Base-by-base conservation (phyloP, 495 filamentous ascomycete species). In the Hypoxylon subgilvum region DNA sequence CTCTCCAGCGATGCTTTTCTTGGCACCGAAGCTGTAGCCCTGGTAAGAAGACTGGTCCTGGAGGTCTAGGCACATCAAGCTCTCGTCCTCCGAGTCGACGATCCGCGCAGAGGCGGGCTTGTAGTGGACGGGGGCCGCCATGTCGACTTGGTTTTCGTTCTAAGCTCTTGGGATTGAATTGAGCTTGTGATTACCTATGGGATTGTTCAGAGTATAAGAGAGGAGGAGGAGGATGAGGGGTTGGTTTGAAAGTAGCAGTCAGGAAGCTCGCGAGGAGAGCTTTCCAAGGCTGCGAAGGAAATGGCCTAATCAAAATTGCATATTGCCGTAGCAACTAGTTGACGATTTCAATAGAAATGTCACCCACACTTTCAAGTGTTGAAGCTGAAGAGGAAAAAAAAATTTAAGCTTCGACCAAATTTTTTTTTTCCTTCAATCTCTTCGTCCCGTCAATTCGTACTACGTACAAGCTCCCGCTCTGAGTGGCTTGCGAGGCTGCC, bases 21-120 rank as follows among this genome's bases (percentile, higher is more conserved):
- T 80, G 19, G 92, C 90, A 69, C 94, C 94, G 70, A 97, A 98
- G 79, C 92, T 96, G 76, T 90, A 88, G 47, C 94, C 94, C 64
- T 92, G 88, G 79, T 92, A 96, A 64, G 87, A 83, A 23, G 84
- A 84, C 67, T 90, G 91, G 81, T 97, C 91, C 69, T 95, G 82
- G 49, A 98, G 83, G 75, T 98, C 93, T 50, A 98, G 86, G 65
- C 84, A 84, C 74, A 92, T 83, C 57, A 88, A 73, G 18, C 77
- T 76, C 56, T 86, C 84, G 49, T 76, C 77, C 14, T 79, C 71
- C 19, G 70, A 57, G 51, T 71, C 66, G 51, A 76, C 68, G 31
- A 79, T 66, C 58, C 74, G 72, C 46, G 83, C 82, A 50, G 82
- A 73, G 44, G 82, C 80, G 13, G 88, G 86, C 21, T 79, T 71